A percentile compares a stretch with the other conserved stretches of the same genome.
phyloP scores from a whole-genome alignment of 805 yeast species.

The Cyberlindnera petersonii region DNA sequence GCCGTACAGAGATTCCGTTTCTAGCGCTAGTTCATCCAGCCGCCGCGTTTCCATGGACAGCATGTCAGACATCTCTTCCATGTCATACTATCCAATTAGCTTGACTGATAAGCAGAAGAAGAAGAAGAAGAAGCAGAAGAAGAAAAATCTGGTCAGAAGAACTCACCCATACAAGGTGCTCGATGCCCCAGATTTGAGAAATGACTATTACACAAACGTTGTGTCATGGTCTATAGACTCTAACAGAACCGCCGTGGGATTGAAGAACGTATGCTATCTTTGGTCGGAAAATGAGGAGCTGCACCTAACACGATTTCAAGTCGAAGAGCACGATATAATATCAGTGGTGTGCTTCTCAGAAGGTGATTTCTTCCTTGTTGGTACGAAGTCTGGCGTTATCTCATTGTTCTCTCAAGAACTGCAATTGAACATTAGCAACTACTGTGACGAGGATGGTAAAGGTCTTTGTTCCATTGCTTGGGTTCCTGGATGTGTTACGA shows the following conservation, averaged over 20 bases:
- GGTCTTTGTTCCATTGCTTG: constrained; percentile 59
- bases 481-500: constrained; percentile 39
- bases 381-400: constrained; percentile 55
- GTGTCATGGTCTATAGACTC: constrained; percentile 63
- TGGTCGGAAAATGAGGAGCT: constrained; percentile 49
- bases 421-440: constrained; percentile 14
- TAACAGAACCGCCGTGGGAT: constrained; percentile 59
- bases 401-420: constrained; percentile 39
- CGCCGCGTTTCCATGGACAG: constrained; percentile 9
- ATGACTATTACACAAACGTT: constrained; percentile 75
- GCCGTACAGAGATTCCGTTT: constrained; percentile 2
- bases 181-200: constrained; percentile 67
- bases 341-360: constrained; percentile 57
- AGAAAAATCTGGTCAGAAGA: constrained; percentile 27
- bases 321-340: constrained; percentile 35
- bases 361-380: constrained; percentile 46
- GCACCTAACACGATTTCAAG: not conserved
- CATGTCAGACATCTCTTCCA: constrained; percentile 12
- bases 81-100: constrained; percentile 10
- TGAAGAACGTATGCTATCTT: constrained; percentile 51
- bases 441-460: constrained; percentile 28
- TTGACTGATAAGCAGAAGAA: constrained; percentile 29
- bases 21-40: constrained; percentile 4
- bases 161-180: constrained; percentile 46
- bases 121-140: constrained; percentile 29